These are phyloP conservation scores for Sarocladium strictum DNA, from an alignment of 2,329 filamentous ascomycete genomes.

Conservation along the genomic window DNA sequence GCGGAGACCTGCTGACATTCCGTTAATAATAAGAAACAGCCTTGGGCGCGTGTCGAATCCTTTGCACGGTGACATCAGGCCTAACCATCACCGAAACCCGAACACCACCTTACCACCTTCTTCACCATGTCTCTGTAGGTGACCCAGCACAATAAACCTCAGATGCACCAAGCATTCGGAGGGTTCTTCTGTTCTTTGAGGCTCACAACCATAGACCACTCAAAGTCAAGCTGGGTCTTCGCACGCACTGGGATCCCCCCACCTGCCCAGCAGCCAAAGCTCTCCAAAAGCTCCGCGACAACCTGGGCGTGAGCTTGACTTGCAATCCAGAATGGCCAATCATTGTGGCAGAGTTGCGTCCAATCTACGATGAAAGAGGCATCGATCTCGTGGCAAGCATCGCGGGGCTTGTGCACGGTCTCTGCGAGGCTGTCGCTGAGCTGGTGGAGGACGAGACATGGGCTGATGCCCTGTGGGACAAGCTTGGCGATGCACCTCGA, in stretches of 20 bases:
- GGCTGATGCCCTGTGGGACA: neutral
- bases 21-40: neutral
- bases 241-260: conserved; percentile 1
- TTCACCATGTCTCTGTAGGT: conserved; percentile 3
- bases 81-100: neutral
- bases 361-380: conserved; percentile 3
- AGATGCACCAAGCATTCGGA: neutral
- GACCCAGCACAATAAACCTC: neutral
- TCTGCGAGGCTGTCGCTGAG: conserved; percentile 2
- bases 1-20: neutral
- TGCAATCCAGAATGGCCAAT: conserved; percentile 4
- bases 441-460: conserved; percentile 1
- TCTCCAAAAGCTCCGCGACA: neutral
- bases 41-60: neutral
- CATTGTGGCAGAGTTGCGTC: neutral
- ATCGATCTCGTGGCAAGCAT: neutral
- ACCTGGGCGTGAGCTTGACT: neutral
- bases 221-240: neutral
- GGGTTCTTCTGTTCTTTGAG: neutral
- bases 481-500: neutral
- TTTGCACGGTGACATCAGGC: neutral
- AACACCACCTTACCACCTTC: too few relatives aligned
- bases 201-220: neutral
- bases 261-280: neutral
- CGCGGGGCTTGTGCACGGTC: neutral